Base-by-base conservation (phyloP, 495 filamentous ascomycete genomes). In the Podospora anserina region DNA sequence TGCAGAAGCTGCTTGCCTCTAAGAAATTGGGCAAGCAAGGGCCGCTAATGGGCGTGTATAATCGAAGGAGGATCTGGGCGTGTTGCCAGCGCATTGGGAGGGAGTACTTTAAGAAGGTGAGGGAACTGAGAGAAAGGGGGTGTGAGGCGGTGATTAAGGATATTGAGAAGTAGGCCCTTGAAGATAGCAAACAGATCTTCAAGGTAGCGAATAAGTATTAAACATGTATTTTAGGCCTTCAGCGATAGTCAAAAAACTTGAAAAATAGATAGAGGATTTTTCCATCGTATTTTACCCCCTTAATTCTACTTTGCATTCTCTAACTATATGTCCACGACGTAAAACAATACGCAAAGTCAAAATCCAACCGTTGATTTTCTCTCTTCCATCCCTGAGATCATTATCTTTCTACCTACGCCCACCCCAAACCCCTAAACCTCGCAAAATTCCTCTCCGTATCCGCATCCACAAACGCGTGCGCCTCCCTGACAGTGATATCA, bases 401-500 rank as follows among this genome's bases (percentile, higher is more conserved):
- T 2, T 23, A 23, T 23, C 23, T 23, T 23, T 23, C 23, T 23
- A 23, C 30, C 30, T 32, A 32, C 30, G 82, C 79, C 71, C 81
- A 80, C 15, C 82, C 81, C 60, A 84, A 70, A 11, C 44, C 74
- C 78, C 77, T 81, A 74, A 85, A 85, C 5, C 67, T 78, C 59
- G 83, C 82, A 20, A 88, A 71, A 69, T 88, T 87, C 66, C 75
- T 77, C 63, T 71, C 70, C 32, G 80, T 84, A 62, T 83, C 84
- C 54, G 80, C 81, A 71, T 87, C 85, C 19, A 86, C 83, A 72
- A 77, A 84, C 11, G 80, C 81, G 53, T 81, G 82, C 13, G 75
- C 80, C 53, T 82, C 78, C 0, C 83, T 79, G 32, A 85, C 72
- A 4, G 83, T 86, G 18, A 85, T 82, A n/a, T 75, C 80, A 9